phyloP scores from a whole-genome alignment of 768 basidiomycete genomes.

The Agaricus subrufescens region DNA sequence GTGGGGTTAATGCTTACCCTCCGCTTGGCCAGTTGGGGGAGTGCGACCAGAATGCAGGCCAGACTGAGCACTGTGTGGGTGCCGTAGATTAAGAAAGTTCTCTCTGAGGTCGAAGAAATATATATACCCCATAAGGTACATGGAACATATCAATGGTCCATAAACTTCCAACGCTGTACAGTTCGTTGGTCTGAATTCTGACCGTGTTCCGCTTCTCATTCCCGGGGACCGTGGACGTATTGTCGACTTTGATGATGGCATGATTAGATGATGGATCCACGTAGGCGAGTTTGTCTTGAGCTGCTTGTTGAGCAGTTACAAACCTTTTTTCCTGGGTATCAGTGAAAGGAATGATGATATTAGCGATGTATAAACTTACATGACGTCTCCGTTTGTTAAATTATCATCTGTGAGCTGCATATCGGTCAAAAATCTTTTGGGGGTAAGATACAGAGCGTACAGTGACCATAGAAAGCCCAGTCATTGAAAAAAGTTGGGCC shows the following conservation, averaged over 20 bases:
- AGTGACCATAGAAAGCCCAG: too few species aligned
- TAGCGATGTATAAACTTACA: too few species aligned
- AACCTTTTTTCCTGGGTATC: slow-evolving; percentile 42
- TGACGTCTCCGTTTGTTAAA: too few species aligned
- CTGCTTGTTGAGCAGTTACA: slow-evolving; percentile 40
- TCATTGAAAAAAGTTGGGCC: too few species aligned
- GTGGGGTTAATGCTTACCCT: slow-evolving; percentile 29
- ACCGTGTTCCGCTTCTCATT: slow-evolving; percentile 65
- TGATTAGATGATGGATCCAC: slow-evolving; percentile 61
- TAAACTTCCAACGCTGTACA: slow-evolving; percentile 53
- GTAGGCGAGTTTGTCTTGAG: slow-evolving; percentile 49
- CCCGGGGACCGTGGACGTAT: slow-evolving; percentile 46
- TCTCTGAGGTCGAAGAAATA: neutral
- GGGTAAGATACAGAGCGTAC: too few species aligned
- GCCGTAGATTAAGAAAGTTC: neutral
- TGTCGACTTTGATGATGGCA: slow-evolving; percentile 76
- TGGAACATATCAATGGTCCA: slow-evolving; percentile 65
- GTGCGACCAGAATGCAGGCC: slow-evolving; percentile 65
- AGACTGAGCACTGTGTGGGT: slow-evolving; percentile 53
- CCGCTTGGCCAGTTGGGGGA: slow-evolving; percentile 57
- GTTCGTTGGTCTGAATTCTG: slow-evolving; percentile 54
- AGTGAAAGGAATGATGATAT: too few species aligned
- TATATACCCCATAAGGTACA: slow-evolving; percentile 56
- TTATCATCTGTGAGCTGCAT: too few species aligned
- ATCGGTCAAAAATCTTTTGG: too few species aligned